phyloP scores from a whole-genome alignment of 2,329 filamentous ascomycete genomes.

The Aureobasidium vineae region DNA sequence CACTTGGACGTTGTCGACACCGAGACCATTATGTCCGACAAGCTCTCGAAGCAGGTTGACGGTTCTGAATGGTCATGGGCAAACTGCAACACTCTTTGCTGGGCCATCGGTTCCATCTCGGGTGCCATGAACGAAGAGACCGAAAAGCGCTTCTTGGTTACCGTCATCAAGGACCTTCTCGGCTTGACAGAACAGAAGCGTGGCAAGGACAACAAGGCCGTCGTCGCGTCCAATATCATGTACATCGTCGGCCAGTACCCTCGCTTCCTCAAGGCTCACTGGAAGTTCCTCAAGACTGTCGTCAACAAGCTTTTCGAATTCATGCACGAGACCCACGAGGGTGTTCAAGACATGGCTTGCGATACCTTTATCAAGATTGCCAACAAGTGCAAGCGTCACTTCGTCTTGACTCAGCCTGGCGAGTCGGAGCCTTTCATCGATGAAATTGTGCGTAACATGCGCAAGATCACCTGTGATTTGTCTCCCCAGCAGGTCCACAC shows the following conservation, averaged over 20 bases:
- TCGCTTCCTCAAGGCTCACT: constrained; percentile 96
- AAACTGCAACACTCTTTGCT: constrained; percentile 99
- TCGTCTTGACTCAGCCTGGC: constrained; percentile 91
- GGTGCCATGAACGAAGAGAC: constrained; percentile 99
- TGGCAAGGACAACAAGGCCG: constrained; percentile 98
- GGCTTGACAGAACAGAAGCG: constrained; percentile 99
- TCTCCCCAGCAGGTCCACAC: constrained; percentile 97
- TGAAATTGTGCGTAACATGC: constrained; percentile 93
- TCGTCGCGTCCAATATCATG: constrained; percentile 99
- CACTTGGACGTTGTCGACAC: constrained; percentile 97
- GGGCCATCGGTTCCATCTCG: constrained; percentile 98
- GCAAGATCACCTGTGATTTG: constrained; percentile 92
- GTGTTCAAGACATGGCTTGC: constrained; percentile 99
- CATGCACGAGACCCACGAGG: constrained; percentile 99
- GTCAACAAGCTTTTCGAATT: constrained; percentile 99
- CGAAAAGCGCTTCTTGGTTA: constrained; percentile 96
- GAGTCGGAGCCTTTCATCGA: constrained; percentile 97
- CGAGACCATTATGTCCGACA: constrained; percentile 99
- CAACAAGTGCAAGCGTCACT: constrained; percentile 95
- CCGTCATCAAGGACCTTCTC: constrained; percentile 96
- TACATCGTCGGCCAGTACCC: constrained; percentile 99
- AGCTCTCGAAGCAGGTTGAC: constrained; percentile 91
- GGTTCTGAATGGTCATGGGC: constrained; percentile 98
- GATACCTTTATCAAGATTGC: constrained; percentile 99
- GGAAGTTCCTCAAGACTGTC: constrained; percentile 99